Evolutionary conservation across 192 early-diverging fungal species (phyloP), one percentile per base, ranked within the genome.

Genomic region (Gryganskiella cystojenkinii): DNA sequence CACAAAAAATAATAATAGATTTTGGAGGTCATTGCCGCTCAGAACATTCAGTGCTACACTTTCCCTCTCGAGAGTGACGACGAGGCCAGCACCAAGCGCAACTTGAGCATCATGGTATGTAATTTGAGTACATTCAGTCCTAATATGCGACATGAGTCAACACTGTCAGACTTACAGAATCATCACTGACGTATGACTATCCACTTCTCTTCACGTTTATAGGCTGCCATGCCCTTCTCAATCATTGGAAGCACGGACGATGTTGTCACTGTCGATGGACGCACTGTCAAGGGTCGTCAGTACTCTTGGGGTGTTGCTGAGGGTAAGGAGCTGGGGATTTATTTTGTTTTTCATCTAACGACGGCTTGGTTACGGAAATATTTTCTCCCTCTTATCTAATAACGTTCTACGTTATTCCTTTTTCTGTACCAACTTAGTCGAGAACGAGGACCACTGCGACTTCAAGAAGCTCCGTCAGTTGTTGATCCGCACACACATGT

Each of bases 231-330:
- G 92, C 98, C 98, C 10, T 99, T 96, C 81, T 94, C 96, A 17
- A 92, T 99, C 55, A 98, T 99, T 81, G 93, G 95, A 47, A 91
- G 89, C 82, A 94, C 93, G 53, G 87, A 90, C 60, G 96, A 98
- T 65, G 94, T 98, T 50, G 76, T 81, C 54, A 90, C 88, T 24
- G 81, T 84, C 49, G 94, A 95, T 63, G 98, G 98, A 15, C 90
- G 94, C 61, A 88, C 81, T 49, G 96, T 98, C 71, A 97, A 95
- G 69, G 98, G 98, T 57, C 92, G 98, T 63, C 90, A 97, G 83
- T 99, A 98, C 84, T 91, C 93, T 22, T 99, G 98, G 98, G 98
- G 98, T 76, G 95, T 97, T 64, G 96, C 95, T 25, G 96, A 99
- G 88, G 74, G 74, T 78, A 75, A 34, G 37, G n/a, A n/a, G n/a